Conservation (phyloP, 208 protist genomes). For the Trypanosoma lewisi region DNA sequence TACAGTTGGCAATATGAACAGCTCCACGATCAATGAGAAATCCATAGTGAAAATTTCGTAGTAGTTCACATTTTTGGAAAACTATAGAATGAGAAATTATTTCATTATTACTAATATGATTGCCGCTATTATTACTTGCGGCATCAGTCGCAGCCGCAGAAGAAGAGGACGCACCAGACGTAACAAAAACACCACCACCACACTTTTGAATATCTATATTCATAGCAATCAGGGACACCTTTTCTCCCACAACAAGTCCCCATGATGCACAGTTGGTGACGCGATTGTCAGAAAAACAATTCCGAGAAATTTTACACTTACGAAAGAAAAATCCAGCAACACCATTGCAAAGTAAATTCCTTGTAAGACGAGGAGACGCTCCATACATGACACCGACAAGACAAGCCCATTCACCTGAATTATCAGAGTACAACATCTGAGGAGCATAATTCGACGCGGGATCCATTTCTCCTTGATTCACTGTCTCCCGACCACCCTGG, state of each 20-base stretch:
- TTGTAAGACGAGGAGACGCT: conserved; percentile 25
- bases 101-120: background rate
- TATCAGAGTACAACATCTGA: conserved; percentile 16
- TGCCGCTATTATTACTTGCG: background rate
- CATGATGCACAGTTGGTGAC: conserved; percentile 32
- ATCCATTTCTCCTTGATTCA: conserved; percentile 20
- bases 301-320: conserved; percentile 20
- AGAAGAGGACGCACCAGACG: background rate
- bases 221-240: conserved; percentile 11
- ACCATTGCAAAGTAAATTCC: conserved; percentile 41
- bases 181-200: conserved; percentile 33
- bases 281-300: conserved; percentile 35
- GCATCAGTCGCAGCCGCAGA: too few relatives aligned
- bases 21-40: conserved; percentile 16
- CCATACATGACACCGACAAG: conserved; percentile 32
- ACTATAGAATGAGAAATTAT: conserved; percentile 3
- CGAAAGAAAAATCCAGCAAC: conserved; percentile 37
- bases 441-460: conserved; percentile 16
- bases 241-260: conserved; percentile 23
- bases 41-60: conserved; percentile 26
- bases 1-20: conserved; percentile 19
- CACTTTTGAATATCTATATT: conserved; percentile 34
- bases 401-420: conserved; percentile 5
- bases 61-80: conserved; percentile 19
- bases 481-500: conserved; percentile 25